A percentile compares a stretch with the other conserved stretches of the same genome.
Evolutionary conservation across 1,139 yeast species (phyloP).

Genomic region (Saccharomycopsis hybrid): DNA sequence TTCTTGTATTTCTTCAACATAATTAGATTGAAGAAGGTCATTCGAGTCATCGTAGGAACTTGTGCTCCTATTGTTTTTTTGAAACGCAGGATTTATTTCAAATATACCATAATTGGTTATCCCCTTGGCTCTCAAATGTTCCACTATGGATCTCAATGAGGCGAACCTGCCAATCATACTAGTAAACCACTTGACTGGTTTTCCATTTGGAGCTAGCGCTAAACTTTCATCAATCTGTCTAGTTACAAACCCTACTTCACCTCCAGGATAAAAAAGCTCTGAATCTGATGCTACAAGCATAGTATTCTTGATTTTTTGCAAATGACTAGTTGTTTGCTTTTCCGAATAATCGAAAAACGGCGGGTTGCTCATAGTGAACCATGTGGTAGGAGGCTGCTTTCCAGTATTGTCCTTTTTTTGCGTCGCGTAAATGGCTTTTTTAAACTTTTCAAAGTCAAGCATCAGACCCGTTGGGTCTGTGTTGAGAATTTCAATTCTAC

Average conservation of each 20-base stretch:
- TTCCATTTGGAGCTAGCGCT: conserved; percentile 11
- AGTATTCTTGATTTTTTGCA: conserved; percentile 6
- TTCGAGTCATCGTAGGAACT: neutral
- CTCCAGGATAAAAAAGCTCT: conserved; percentile 16
- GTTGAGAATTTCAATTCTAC: conserved; percentile 5
- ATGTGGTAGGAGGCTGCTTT: neutral
- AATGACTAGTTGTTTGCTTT: neutral
- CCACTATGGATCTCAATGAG: conserved; percentile 14
- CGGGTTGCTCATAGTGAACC: conserved; percentile 19
- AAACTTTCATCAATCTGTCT: conserved; percentile 12
- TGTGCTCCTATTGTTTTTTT: neutral
- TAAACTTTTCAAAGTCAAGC: neutral
- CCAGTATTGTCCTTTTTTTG: neutral
- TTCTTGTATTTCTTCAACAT: neutral
- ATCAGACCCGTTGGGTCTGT: neutral
- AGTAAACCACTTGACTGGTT: conserved; percentile 17
- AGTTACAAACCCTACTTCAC: conserved; percentile 17
- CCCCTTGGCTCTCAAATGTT: neutral
- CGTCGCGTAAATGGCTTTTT: neutral
- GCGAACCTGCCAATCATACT: conserved; percentile 16
- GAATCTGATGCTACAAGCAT: conserved; percentile 14
- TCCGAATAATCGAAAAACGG: conserved; percentile 19
- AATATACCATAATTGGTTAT: conserved; percentile 16
- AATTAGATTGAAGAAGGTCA: neutral
- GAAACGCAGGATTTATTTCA: conserved; percentile 12